Conservation (phyloP, 768 basidiomycete species). For the Leccinum broughii region DNA sequence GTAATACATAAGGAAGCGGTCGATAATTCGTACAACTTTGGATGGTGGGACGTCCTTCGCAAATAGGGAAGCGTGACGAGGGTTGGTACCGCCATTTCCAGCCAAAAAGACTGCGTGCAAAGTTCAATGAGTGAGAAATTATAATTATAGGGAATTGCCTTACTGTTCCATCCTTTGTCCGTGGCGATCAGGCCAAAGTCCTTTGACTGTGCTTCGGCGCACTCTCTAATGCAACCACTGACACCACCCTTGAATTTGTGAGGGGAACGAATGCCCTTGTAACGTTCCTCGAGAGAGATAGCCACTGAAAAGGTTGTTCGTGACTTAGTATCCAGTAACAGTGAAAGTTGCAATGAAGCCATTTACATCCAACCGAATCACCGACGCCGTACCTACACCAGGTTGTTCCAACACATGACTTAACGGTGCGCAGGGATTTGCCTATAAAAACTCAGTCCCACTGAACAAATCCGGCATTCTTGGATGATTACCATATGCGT, state of each 20-base stretch:
- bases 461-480: background rate
- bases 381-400: slow-evolving; percentile 75
- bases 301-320: slow-evolving; percentile 45
- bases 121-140: background rate
- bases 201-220: slow-evolving; percentile 73
- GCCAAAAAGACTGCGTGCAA: slow-evolving; percentile 46
- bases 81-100: slow-evolving; percentile 68
- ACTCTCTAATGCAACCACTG: slow-evolving; percentile 72
- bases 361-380: slow-evolving; percentile 61
- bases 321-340: background rate
- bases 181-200: slow-evolving; percentile 80
- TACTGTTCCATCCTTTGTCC: slow-evolving; percentile 77
- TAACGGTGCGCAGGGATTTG: slow-evolving; percentile 68
- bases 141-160: slow-evolving; percentile 7
- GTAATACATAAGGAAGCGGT: slow-evolving; percentile 67
- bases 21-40: slow-evolving; percentile 60
- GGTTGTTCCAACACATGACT: slow-evolving; percentile 72
- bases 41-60: slow-evolving; percentile 66
- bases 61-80: slow-evolving; percentile 63
- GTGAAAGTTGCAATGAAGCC: background rate
- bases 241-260: slow-evolving; percentile 80
- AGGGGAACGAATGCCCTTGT: slow-evolving; percentile 67
- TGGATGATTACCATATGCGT: slow-evolving; percentile 60
- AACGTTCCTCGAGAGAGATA: slow-evolving; percentile 68
- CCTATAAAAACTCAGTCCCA: slow-evolving; percentile 15